phyloP scores from a whole-genome alignment of 345 rosid species.

The Chamaenerion angustifolium region DNA sequence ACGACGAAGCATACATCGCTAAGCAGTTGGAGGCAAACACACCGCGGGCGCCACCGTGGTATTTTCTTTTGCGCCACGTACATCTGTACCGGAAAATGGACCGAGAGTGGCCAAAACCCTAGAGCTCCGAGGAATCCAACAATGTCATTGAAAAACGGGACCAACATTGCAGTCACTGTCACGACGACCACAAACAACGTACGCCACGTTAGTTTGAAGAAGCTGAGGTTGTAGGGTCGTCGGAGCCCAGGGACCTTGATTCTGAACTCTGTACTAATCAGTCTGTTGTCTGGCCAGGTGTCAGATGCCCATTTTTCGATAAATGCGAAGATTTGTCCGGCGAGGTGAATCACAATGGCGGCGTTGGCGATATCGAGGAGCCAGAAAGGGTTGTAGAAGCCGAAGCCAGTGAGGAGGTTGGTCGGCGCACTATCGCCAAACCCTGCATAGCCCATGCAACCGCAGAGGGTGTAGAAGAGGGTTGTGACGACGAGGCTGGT shows the following conservation, averaged over 20 bases:
- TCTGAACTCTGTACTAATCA: slow-evolving; percentile 38
- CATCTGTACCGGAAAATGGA: too few species aligned
- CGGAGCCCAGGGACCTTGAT: slow-evolving; percentile 40
- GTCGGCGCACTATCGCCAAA: slow-evolving; percentile 74
- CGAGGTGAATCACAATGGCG: slow-evolving; percentile 66
- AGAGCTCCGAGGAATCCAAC: slow-evolving; percentile 78
- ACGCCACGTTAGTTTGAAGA: slow-evolving; percentile 76
- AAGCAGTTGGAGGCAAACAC: too few species aligned
- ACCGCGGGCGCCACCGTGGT: slow-evolving; percentile 55
- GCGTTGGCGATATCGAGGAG: slow-evolving; percentile 74
- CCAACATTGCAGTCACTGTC: slow-evolving; percentile 64
- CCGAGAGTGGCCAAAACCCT: slow-evolving; percentile 80
- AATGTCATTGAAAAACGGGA: slow-evolving; percentile 74
- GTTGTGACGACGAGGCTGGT: slow-evolving; percentile 7
- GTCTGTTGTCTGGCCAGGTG: slow-evolving; percentile 40
- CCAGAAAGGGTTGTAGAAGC: slow-evolving; percentile 73
- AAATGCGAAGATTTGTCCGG: slow-evolving; percentile 76
- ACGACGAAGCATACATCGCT: slow-evolving; percentile 55
- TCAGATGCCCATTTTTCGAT: slow-evolving; percentile 38
- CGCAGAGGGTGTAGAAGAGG: slow-evolving; percentile 8
- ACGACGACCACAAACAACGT: slow-evolving; percentile 50
- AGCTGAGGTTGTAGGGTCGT: slow-evolving; percentile 31
- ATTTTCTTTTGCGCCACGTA: slow-evolving; percentile 52
- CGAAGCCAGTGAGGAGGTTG: slow-evolving; percentile 62
- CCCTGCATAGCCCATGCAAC: slow-evolving; percentile 28